Conservation (phyloP, 2,329 filamentous ascomycete genomes). For the Penicillium sp. region DNA sequence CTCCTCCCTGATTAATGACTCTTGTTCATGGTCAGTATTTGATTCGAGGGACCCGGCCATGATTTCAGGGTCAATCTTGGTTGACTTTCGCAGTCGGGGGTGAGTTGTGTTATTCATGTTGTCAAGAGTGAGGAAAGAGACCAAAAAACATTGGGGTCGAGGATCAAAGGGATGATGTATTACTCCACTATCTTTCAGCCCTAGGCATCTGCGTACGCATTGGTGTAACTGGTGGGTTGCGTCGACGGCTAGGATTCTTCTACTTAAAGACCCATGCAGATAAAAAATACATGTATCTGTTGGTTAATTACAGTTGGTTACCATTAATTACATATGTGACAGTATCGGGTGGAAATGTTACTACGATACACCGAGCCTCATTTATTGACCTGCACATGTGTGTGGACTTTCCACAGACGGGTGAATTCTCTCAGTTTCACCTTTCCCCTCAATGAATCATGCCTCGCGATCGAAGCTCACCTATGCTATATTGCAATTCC, state of each 20-base stretch:
- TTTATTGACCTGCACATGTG: not conserved
- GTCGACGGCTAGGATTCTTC: not conserved
- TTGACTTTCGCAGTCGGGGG: slow-evolving; percentile 9
- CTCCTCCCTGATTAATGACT: not conserved
- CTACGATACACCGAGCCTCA: not conserved
- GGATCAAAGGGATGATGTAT: slow-evolving; percentile 1
- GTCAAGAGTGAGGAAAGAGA: not conserved
- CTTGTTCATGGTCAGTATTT: not conserved
- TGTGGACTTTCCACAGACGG: not conserved
- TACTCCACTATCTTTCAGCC: not conserved
- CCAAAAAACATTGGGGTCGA: not conserved
- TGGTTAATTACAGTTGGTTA: not conserved
- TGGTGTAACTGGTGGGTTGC: not conserved
- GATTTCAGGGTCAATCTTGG: not conserved
- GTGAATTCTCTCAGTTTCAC: not conserved
- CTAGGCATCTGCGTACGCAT: not conserved
- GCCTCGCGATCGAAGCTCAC: not conserved
- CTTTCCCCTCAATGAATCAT: not conserved
- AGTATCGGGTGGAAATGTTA: not conserved
- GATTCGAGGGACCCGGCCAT: not conserved
- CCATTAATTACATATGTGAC: not conserved
- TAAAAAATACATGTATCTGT: not conserved
- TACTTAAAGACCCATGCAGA: not conserved
- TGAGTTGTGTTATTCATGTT: slow-evolving; percentile 1
- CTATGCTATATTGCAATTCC: not conserved